Percentiles rank a stretch among this genome's conserved stretches.
Evolutionary conservation across 805 yeast species (phyloP).

Genomic region (Ogataea siamensis): DNA sequence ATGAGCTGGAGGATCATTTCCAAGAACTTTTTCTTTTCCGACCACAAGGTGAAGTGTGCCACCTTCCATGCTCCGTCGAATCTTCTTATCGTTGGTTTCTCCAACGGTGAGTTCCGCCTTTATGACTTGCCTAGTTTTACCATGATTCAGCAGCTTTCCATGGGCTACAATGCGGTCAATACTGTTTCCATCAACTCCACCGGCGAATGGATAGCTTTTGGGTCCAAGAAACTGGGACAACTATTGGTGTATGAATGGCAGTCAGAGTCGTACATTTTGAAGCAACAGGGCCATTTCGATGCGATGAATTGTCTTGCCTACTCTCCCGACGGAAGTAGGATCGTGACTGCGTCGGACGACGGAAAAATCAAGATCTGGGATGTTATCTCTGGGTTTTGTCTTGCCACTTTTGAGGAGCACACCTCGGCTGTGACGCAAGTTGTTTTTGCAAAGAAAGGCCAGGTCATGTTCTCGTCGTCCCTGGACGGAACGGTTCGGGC

Average conservation of each 20-base stretch:
- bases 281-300: conserved; percentile 97
- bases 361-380: conserved; percentile 98
- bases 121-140: conserved; percentile 84
- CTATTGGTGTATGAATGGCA: conserved; percentile 98
- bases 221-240: conserved; percentile 89
- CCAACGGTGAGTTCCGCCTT: conserved; percentile 85
- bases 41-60: conserved; percentile 72
- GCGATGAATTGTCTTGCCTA: conserved; percentile 79
- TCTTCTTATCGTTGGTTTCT: conserved; percentile 82
- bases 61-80: conserved; percentile 75
- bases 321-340: conserved; percentile 91
- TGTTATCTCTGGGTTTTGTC: conserved; percentile 84
- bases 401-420: conserved; percentile 90
- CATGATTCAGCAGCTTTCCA: conserved; percentile 78
- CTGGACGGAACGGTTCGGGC: conserved; percentile 97
- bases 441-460: conserved; percentile 84
- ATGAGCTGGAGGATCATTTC: conserved; percentile 81
- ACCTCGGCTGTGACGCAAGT: conserved; percentile 85
- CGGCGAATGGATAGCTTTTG: conserved; percentile 98
- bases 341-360: conserved; percentile 94
- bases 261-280: conserved; percentile 89
- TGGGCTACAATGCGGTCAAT: conserved; percentile 89
- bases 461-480: conserved; percentile 87
- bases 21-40: conserved; percentile 71
- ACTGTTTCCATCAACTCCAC: conserved; percentile 74